phyloP scores from a whole-genome alignment of 2,329 filamentous ascomycete genomes.

The Verruconis gallopava region DNA sequence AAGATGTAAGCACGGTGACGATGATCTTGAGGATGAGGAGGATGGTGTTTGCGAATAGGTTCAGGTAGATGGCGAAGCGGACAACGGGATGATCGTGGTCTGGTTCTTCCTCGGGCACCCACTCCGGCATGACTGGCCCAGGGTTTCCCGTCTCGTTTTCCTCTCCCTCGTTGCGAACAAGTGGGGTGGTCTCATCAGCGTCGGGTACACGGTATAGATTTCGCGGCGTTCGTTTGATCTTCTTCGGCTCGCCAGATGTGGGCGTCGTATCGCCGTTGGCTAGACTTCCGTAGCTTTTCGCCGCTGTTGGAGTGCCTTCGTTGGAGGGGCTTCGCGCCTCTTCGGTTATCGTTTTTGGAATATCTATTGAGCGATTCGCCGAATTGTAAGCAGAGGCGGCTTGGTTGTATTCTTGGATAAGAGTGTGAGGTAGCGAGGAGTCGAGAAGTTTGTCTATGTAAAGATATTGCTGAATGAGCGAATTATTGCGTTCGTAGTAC shows the following conservation, averaged over 20 bases:
- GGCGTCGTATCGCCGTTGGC: constrained; percentile 9
- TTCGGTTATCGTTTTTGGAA: constrained; percentile 66
- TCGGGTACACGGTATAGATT: constrained; percentile 64
- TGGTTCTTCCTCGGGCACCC: constrained; percentile 55
- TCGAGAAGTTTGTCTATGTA: constrained; percentile 87
- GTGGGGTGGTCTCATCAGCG: constrained; percentile 42
- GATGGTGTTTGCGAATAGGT: constrained; percentile 63
- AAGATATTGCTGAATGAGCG: constrained; percentile 78
- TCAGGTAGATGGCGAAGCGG: constrained; percentile 77
- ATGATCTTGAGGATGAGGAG: constrained; percentile 64
- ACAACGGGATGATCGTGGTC: constrained; percentile 66
- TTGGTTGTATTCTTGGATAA: constrained; percentile 79
- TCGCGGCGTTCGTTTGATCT: constrained; percentile 67
- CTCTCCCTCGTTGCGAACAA: constrained; percentile 39
- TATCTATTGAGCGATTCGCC: constrained; percentile 24
- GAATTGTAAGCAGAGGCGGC: no score
- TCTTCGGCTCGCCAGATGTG: constrained; percentile 25
- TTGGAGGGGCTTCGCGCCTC: constrained; percentile 32
- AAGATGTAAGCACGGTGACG: constrained; percentile 65
- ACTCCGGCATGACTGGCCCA: constrained; percentile 50
- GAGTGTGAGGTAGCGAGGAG: constrained; percentile 79
- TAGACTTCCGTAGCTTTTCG: constrained; percentile 7
- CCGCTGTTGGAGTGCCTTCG: constrained; percentile 13
- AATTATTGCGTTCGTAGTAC: constrained; percentile 86
- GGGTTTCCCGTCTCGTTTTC: constrained; percentile 25